phyloP scores from a whole-genome alignment of 1,139 yeast genomes.

The Geotrichum carabidarum region DNA sequence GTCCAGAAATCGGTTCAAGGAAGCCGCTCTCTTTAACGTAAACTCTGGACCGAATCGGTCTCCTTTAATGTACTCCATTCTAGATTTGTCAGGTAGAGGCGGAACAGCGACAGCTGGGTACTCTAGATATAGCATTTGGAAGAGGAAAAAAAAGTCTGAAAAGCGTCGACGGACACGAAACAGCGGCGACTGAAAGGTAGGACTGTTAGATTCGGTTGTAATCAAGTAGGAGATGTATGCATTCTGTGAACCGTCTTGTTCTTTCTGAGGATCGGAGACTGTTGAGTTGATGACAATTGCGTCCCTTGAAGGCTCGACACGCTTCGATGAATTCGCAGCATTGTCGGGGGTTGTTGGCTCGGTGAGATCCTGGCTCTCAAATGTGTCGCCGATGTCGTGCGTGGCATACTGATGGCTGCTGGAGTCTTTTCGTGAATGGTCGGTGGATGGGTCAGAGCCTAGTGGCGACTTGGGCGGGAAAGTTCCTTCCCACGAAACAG shows the following conservation, averaged over 20 bases:
- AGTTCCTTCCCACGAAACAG: constrained; percentile 16
- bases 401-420: neutral
- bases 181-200: constrained; percentile 42
- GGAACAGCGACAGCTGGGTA: constrained; percentile 85
- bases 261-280: constrained; percentile 73
- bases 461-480: constrained; percentile 12
- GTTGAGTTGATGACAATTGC: constrained; percentile 29
- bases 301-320: neutral
- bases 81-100: constrained; percentile 88
- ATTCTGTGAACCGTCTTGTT: constrained; percentile 66
- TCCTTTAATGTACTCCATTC: constrained; percentile 87
- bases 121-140: constrained; percentile 67
- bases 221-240: constrained; percentile 78
- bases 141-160: constrained; percentile 75
- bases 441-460: neutral
- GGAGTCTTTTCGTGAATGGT: neutral
- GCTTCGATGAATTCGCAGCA: neutral
- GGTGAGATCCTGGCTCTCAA: neutral
- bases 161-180: constrained; percentile 69
- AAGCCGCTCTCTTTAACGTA: constrained; percentile 74
- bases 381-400: neutral
- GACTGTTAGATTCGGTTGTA: constrained; percentile 53
- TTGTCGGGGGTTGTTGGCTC: neutral
- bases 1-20: constrained; percentile 68
- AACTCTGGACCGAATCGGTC: constrained; percentile 79